A percentile compares a stretch with the other conserved stretches of the same genome.
These are phyloP conservation scores for Elongisporangium prolatum DNA, from an alignment of 352 stramenopile genomes.

Conservation along the genomic window DNA sequence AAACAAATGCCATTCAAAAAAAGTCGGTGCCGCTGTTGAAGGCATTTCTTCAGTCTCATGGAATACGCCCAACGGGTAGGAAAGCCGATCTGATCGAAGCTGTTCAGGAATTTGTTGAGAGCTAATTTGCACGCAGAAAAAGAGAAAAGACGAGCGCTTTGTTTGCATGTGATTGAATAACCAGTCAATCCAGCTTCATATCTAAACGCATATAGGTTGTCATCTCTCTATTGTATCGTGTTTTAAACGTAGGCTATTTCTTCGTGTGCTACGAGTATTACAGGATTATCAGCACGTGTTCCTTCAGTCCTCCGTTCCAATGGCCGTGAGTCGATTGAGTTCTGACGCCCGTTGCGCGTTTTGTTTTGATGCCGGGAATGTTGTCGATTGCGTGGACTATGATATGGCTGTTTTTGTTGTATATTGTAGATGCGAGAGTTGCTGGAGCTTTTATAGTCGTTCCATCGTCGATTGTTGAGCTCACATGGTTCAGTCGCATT, in stretches of 20 bases:
- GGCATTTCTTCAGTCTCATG: slow-evolving; percentile 50
- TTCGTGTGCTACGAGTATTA: not conserved
- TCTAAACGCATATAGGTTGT: too few relatives aligned
- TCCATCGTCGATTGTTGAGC: not conserved
- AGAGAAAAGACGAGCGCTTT: not conserved
- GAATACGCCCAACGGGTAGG: slow-evolving; percentile 29
- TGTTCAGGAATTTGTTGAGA: slow-evolving; percentile 38
- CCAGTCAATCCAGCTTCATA: too few relatives aligned
- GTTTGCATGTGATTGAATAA: not conserved
- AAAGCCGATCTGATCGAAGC: slow-evolving; percentile 66
- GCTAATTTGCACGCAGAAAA: slow-evolving; percentile 7
- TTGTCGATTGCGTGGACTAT: not conserved
- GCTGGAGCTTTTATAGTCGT: not conserved
- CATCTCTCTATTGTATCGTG: not conserved
- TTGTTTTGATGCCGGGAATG: not conserved
- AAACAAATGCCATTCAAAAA: slow-evolving; percentile 53
- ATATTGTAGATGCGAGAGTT: not conserved
- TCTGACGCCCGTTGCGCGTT: not conserved
- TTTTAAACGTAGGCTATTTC: not conserved
- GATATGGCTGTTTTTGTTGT: not conserved
- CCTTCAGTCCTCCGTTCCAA: not conserved
- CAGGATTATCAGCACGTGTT: not conserved
- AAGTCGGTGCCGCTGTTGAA: slow-evolving; percentile 74
- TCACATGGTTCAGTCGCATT: not conserved
- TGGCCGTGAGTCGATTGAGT: not conserved